These are phyloP conservation scores for Eimeria tenella DNA, from an alignment of 169 alveolate species.

Conservation along the genomic window DNA sequence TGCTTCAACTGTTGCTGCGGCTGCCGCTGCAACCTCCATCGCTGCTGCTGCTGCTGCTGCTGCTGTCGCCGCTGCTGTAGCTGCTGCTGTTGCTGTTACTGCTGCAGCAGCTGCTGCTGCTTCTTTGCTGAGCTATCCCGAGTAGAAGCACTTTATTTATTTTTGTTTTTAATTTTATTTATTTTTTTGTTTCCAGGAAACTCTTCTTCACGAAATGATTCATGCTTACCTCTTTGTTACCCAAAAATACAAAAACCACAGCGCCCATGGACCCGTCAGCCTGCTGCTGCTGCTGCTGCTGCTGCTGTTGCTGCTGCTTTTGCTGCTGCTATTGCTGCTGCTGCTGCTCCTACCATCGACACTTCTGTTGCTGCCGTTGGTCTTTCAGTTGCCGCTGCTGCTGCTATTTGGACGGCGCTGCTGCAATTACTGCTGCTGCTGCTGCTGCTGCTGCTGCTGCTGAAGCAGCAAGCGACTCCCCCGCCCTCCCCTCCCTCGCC, in stretches of 20 bases:
- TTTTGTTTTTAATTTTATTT: not conserved
- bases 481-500: not conserved
- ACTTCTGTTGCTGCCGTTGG: no score
- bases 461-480: not conserved
- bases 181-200: no score
- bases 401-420: no score
- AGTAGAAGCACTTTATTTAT: not conserved
- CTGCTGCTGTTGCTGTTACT: not conserved
- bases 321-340: no score
- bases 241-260: no score
- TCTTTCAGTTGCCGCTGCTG: no score
- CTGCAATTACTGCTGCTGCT: not conserved
- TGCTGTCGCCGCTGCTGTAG: not conserved
- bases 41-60: constrained; percentile 3
- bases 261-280: no score
- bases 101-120: not conserved
- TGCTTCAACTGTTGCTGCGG: not conserved
- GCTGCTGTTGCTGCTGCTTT: no score
- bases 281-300: no score
- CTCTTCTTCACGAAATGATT: no score
- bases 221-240: no score
- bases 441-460: not conserved
- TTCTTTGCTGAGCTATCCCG: not conserved
- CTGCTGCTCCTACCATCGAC: no score
- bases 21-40: not conserved